Base-by-base conservation (phyloP, 345 rosid genomes). In the Lepidium aucheri region DNA sequence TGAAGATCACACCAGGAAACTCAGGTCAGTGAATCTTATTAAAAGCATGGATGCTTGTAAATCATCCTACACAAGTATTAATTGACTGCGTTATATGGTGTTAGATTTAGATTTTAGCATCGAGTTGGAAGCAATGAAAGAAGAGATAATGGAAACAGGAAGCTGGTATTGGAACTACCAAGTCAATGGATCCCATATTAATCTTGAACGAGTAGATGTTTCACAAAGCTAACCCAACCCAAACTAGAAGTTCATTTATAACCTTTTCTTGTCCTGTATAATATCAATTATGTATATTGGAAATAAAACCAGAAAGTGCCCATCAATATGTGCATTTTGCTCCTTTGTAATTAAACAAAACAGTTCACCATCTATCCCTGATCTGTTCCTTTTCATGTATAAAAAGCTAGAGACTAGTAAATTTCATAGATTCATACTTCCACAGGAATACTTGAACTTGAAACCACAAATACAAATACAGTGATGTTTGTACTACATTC, bases 101-200 rank as follows among this genome's bases (percentile, higher is more conserved):
- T 6, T 0, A 1, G 36, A 62, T 68, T 55, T 80, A 88, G 97
- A 84, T 69, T 69, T 83, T 61, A 69, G 65, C 45, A 80, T 84
- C 47, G 80, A 82, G 53, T 65, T 86, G 49, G 82, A 78, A 66
- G 81, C 83, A 30, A 74, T 88, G 17, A 79, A 83, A 49, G 70
- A 72, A 24, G 76, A 63, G 36, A 43, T 67, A 79, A 76, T 75
- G 76, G 86, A 88, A 55, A 80, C 75, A 22, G 97, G 99, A 74
- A 90, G 88, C 80, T 90, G 97, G 97, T 80, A 80, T 46, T 93
- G 97, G 99, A 82, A 81, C 62, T 90, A 86, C 90, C 57, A 80
- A 70, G 63, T 83, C 50, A 55, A 81, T 0, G 88, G 85, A 52
- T 16, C 79, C 22, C 86, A 80, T 80, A 83, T 88, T 77, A 71